Evolutionary conservation across 345 rosid species (phyloP), one percentile per base, ranked within the genome.

Genomic region (Hibiscus mutabilis): DNA sequence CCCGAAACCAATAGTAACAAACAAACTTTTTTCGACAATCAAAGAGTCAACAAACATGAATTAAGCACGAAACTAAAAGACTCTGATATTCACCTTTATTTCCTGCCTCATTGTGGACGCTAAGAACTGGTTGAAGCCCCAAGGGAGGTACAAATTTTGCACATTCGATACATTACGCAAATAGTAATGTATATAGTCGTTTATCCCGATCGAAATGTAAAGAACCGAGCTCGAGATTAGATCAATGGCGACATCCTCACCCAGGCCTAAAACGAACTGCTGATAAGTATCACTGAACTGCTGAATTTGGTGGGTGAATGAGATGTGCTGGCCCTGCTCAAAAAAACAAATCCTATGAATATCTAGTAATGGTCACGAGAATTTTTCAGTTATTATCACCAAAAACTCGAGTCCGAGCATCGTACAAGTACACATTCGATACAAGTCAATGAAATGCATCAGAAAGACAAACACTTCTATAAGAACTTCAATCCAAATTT

Each of bases 131-230:
- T 87, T 88, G 80, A 90, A 94, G 79, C 84, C 78, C 97, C 98
- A 91, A 0, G 98, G 98, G 4, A 86, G 81, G 76, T 88, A 91
- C 47, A 85, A 75, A 51, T 80, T 84, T 85, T 85, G 96, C 55
- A 88, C 91, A 77, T 79, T 78, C 19, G 98, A 90, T 66, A 80
- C 82, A 66, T 94, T 90, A 8, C 81, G 87, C 65, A 94, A 77
- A 76, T 91, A 94, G 88, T 89, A 91, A 76, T 91, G 98, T 72
- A 94, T 91, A 74, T 88, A 91, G 70, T 94, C 98, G 33, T 94
- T 94, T 80, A 86, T 82, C 58, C 98, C 97, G 47, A 91, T 84
- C 0, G 97, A 94, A 65, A 94, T 52, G 75, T 90, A 91, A 47
- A 91, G 73, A 62, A 91, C 88, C 0, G 98, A 91, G 22, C 77